These are phyloP conservation scores for Dryadomyces quercivorus DNA, from an alignment of 2,329 filamentous ascomycete genomes.

Conservation along the genomic window DNA sequence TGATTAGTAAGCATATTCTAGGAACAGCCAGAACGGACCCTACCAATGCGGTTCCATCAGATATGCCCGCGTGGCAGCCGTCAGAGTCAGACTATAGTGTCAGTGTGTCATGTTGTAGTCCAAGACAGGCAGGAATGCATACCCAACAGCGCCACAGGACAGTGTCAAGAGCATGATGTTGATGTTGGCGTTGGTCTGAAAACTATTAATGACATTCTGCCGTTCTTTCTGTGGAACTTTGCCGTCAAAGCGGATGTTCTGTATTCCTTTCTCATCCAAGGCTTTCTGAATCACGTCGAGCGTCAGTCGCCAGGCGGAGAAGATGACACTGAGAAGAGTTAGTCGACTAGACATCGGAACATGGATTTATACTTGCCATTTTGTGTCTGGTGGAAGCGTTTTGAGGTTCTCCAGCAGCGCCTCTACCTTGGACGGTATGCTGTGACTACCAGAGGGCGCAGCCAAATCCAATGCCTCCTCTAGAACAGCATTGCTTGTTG, in stretches of 20 bases:
- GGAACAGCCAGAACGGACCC: background rate
- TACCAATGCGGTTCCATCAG: conserved; percentile 39
- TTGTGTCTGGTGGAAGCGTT: conserved; percentile 10
- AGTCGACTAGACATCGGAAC: background rate
- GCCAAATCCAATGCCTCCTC: too few species aligned
- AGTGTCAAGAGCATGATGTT: conserved; percentile 35
- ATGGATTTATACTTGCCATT: conserved; percentile 3
- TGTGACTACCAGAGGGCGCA: too few species aligned
- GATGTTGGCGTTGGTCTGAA: conserved; percentile 23
- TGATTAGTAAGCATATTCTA: background rate
- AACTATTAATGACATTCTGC: conserved; percentile 25
- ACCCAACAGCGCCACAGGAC: conserved; percentile 40
- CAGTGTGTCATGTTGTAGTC: background rate
- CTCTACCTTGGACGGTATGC: conserved; percentile 22
- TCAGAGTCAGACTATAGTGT: conserved; percentile 30
- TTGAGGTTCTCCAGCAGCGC: conserved; percentile 21
- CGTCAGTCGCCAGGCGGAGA: conserved; percentile 36
- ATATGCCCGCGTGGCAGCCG: conserved; percentile 31
- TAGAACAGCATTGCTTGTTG: conserved; percentile 10
- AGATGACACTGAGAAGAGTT: conserved; percentile 28
- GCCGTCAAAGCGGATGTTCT: conserved; percentile 32
- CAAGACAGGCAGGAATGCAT: conserved; percentile 9
- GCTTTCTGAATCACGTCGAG: conserved; percentile 32
- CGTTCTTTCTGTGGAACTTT: conserved; percentile 29
- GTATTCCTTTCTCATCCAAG: conserved; percentile 22